phyloP scores from a whole-genome alignment of 2,329 filamentous ascomycete species.

The Pseudogymnoascus sp. region DNA sequence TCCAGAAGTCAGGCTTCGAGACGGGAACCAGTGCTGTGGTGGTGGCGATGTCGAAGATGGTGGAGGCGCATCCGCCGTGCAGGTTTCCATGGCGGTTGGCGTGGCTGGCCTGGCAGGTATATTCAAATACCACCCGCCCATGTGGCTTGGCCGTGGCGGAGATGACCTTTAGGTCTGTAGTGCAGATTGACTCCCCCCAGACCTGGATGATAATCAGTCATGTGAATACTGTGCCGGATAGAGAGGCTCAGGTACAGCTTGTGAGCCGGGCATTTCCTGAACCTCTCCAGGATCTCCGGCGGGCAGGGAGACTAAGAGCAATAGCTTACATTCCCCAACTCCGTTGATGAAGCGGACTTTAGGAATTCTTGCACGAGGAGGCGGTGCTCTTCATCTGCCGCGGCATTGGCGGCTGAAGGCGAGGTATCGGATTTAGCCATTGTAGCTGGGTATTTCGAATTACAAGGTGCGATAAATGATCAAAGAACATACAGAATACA shows the following conservation, averaged over 20 bases:
- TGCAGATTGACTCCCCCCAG: slow-evolving; percentile 20
- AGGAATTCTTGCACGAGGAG: neutral
- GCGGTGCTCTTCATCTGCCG: neutral
- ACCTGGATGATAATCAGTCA: slow-evolving; percentile 16
- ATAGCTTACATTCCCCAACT: neutral
- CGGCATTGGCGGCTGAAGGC: neutral
- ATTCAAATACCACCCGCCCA: slow-evolving; percentile 30
- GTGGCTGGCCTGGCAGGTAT: slow-evolving; percentile 41
- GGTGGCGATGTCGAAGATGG: slow-evolving; percentile 59
- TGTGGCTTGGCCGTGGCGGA: slow-evolving; percentile 20
- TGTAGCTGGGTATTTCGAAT: neutral
- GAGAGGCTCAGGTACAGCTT: slow-evolving; percentile 8
- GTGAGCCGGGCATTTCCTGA: neutral
- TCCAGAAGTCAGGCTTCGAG: slow-evolving; percentile 51
- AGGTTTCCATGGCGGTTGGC: slow-evolving; percentile 46
- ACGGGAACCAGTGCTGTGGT: slow-evolving; percentile 48
- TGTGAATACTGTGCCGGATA: neutral
- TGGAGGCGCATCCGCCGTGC: slow-evolving; percentile 55
- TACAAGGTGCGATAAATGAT: neutral
- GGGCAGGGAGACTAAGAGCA: neutral
- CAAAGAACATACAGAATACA: neutral
- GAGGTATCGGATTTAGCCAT: neutral
- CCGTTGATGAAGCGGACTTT: neutral
- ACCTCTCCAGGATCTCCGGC: neutral
- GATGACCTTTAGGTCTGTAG: slow-evolving; percentile 16